These are phyloP conservation scores for Phytophthora pisi DNA, from an alignment of 352 stramenopile species.

Conservation along the genomic window DNA sequence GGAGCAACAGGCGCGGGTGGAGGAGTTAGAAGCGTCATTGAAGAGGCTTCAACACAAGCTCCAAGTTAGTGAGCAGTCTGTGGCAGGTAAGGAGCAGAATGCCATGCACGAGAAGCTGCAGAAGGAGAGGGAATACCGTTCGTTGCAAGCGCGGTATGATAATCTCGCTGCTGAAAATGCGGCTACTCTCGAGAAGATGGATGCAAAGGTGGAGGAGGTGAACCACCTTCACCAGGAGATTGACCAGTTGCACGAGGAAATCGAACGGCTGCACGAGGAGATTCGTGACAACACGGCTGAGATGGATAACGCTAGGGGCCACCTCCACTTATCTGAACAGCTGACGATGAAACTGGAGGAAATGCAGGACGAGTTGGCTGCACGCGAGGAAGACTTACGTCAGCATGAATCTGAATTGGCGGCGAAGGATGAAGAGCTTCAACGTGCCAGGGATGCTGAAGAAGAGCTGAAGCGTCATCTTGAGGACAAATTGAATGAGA, in stretches of 20 bases:
- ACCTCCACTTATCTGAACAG: conserved; percentile 48
- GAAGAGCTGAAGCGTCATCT: conserved; percentile 31
- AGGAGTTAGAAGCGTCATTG: conserved; percentile 43
- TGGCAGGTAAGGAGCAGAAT: conserved; percentile 48
- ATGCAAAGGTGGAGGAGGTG: conserved; percentile 35
- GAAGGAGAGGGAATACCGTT: conserved; percentile 52
- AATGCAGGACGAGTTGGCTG: conserved; percentile 39
- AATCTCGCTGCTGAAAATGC: conserved; percentile 34
- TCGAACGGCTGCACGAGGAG: conserved; percentile 38
- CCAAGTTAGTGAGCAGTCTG: conserved; percentile 44
- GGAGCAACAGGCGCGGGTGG: conserved; percentile 23
- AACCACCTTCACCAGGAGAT: conserved; percentile 29
- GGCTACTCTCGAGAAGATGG: conserved; percentile 25
- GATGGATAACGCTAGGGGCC: conserved; percentile 44
- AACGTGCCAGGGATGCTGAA: conserved; percentile 20
- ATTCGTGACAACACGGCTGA: conserved; percentile 51
- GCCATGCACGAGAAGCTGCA: conserved; percentile 58
- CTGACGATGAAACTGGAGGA: conserved; percentile 56
- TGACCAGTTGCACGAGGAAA: conserved; percentile 34
- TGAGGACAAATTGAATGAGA: conserved; percentile 24
- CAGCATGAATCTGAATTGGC: conserved; percentile 40
- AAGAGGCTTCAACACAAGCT: conserved; percentile 43
- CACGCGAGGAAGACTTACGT: conserved; percentile 36
- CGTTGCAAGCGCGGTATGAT: conserved; percentile 41
- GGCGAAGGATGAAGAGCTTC: conserved; percentile 34